Percentiles rank a stretch among this genome's conserved stretches.
Evolutionary conservation across 1,284 basidiomycete genomes (phyloP).

Genomic region (Malassezia psittaci): DNA sequence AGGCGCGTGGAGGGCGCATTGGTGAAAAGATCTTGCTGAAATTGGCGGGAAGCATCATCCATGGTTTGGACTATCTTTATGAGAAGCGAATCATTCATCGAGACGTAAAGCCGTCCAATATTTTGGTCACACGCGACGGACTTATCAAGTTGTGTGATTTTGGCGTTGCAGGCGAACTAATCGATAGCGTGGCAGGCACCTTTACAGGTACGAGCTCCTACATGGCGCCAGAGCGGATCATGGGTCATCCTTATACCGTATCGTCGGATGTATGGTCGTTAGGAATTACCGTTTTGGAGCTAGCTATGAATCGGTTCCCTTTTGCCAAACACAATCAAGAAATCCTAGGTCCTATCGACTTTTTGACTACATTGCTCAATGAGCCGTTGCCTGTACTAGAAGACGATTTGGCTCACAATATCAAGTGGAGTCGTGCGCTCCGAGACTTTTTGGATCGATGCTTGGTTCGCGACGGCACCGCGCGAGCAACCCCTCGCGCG

Average conservation of each 20-base stretch:
- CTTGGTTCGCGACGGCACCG: conserved; percentile 54
- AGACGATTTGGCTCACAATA: conserved; percentile 51
- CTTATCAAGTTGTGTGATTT: conserved; percentile 89
- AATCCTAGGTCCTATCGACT: conserved; percentile 69
- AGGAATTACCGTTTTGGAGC: conserved; percentile 81
- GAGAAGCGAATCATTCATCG: conserved; percentile 83
- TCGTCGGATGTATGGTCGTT: conserved; percentile 97
- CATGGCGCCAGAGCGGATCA: conserved; percentile 96
- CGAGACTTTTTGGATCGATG: conserved; percentile 83
- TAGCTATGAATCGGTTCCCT: conserved; percentile 87
- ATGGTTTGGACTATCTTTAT: conserved; percentile 86
- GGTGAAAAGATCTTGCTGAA: conserved; percentile 85
- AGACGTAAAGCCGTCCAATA: conserved; percentile 95
- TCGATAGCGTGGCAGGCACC: conserved; percentile 80
- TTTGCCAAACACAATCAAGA: conserved; percentile 70
- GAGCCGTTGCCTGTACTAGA: conserved; percentile 72
- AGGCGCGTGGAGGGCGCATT: conserved; percentile 64
- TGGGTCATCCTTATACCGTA: conserved; percentile 78
- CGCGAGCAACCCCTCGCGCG: conserved; percentile 72
- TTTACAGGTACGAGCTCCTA: conserved; percentile 95
- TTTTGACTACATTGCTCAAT: conserved; percentile 80
- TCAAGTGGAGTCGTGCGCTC: conserved; percentile 70
- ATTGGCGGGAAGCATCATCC: conserved; percentile 79
- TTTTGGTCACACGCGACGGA: conserved; percentile 74
- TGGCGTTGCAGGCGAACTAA: conserved; percentile 87